Evolutionary conservation across 805 yeast species (phyloP).

Genomic region (Saccharomycopsis schoenii): DNA sequence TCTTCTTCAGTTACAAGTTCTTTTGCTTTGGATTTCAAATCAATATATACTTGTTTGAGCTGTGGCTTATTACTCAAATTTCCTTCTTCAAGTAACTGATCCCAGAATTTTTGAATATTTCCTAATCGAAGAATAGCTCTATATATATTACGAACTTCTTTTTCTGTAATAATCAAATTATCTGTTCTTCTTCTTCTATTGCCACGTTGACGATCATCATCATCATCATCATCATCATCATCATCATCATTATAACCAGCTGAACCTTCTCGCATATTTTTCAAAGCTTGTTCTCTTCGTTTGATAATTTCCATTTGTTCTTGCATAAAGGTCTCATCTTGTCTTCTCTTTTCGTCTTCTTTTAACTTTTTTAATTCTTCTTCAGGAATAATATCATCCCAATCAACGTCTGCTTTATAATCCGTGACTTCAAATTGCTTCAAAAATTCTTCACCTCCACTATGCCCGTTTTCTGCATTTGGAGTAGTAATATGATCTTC

Average conservation of each 20-base stretch:
- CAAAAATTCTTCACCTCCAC: slow-evolving; percentile 96
- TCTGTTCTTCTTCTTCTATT: slow-evolving; percentile 33
- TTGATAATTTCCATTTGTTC: slow-evolving; percentile 85
- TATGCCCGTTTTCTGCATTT: slow-evolving; percentile 91
- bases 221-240: slow-evolving; percentile 32
- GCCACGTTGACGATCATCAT: slow-evolving; percentile 28
- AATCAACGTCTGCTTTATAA: slow-evolving; percentile 93
- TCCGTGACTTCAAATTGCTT: slow-evolving; percentile 97
- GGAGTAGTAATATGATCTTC: slow-evolving; percentile 97
- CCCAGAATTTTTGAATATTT: slow-evolving; percentile 67
- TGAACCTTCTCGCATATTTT: slow-evolving; percentile 35
- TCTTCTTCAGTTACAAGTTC: slow-evolving; percentile 58
- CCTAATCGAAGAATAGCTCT: slow-evolving; percentile 77
- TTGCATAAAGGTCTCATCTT: slow-evolving; percentile 78
- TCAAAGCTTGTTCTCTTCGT: slow-evolving; percentile 67
- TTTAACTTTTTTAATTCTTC: slow-evolving; percentile 83
- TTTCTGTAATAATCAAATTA: slow-evolving; percentile 58
- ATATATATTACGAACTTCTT: slow-evolving; percentile 79
- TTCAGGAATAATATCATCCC: slow-evolving; percentile 98
- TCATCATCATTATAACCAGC: slow-evolving; percentile 30
- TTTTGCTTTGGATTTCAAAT: slow-evolving; percentile 52
- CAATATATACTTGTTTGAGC: slow-evolving; percentile 64
- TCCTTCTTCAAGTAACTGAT: slow-evolving; percentile 81
- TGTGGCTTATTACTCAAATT: slow-evolving; percentile 78
- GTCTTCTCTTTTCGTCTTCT: slow-evolving; percentile 78